Conservation (phyloP, 345 rosid genomes). For the Diplotaxis tenuifolia region DNA sequence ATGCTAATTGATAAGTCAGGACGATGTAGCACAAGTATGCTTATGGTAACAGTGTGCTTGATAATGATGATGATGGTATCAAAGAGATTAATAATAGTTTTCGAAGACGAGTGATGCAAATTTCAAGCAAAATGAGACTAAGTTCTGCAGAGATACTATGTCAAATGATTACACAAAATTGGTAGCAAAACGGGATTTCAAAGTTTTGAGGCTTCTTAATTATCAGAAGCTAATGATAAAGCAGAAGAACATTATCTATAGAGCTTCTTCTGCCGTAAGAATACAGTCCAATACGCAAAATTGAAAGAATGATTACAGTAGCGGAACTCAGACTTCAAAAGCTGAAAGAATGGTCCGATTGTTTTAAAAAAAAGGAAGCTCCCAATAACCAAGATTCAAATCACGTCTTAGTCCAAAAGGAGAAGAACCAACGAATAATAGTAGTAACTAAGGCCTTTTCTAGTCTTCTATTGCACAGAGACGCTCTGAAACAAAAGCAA, state of each 20-base stretch:
- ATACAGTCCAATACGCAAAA: slow-evolving; percentile 27
- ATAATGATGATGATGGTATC: not conserved
- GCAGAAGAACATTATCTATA: slow-evolving; percentile 20
- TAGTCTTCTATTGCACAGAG: slow-evolving; percentile 70
- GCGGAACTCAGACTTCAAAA: slow-evolving; percentile 33
- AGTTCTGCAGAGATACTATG: not conserved
- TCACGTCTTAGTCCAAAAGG: slow-evolving; percentile 28
- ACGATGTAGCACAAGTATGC: not conserved
- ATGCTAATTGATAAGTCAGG: not conserved
- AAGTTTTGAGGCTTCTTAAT: slow-evolving; percentile 26
- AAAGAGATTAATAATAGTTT: too few relatives aligned
- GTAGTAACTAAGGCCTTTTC: slow-evolving; percentile 1
- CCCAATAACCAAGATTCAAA: slow-evolving; percentile 23
- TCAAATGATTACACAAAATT: too few relatives aligned
- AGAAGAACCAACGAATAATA: slow-evolving; percentile 13
- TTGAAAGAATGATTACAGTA: slow-evolving; percentile 38
- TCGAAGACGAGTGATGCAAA: too few relatives aligned
- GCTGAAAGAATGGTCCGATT: slow-evolving; percentile 32
- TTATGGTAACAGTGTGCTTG: not conserved
- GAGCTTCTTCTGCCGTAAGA: slow-evolving; percentile 30
- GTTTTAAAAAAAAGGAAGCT: slow-evolving; percentile 22
- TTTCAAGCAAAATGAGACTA: not conserved
- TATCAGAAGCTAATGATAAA: too few relatives aligned
- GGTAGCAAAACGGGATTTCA: slow-evolving; percentile 6
- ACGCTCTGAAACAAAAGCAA: slow-evolving; percentile 63